A percentile compares a stretch with the other conserved stretches of the same genome.
phyloP scores from a whole-genome alignment of 257 asterid species.

The Solanum appendiculatum region DNA sequence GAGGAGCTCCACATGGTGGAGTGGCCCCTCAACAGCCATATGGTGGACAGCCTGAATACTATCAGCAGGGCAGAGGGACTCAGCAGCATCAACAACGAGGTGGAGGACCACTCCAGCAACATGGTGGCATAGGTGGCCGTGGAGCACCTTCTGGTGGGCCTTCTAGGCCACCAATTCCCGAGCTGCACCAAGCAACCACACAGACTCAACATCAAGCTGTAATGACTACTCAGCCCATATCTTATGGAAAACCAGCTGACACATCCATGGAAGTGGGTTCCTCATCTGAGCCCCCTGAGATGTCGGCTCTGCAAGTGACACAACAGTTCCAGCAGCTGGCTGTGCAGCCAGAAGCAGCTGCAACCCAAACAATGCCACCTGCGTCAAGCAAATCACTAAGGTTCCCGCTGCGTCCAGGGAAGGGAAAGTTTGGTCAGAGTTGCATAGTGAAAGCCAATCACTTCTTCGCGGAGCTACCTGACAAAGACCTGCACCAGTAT shows the following conservation, averaged over 20 bases:
- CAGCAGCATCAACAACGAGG: slow-evolving; percentile 49
- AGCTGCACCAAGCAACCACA: slow-evolving; percentile 92
- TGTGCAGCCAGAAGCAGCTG: slow-evolving; percentile 37
- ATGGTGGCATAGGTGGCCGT: slow-evolving; percentile 55
- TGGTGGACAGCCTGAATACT: slow-evolving; percentile 20
- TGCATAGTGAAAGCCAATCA: slow-evolving; percentile 92
- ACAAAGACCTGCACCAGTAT: slow-evolving; percentile 89
- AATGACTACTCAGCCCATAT: slow-evolving; percentile 24
- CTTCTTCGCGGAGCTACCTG: slow-evolving; percentile 83
- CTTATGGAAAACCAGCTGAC: slow-evolving; percentile 29
- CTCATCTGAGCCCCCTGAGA: slow-evolving; percentile 41
- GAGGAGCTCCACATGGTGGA: slow-evolving; percentile 6
- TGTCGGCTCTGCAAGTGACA: slow-evolving; percentile 14
- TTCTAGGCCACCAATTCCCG: slow-evolving; percentile 69
- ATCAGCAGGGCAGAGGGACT: slow-evolving; percentile 35
- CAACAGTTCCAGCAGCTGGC: slow-evolving; percentile 37
- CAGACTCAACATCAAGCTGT: slow-evolving; percentile 46
- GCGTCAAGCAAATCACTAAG: slow-evolving; percentile 78
- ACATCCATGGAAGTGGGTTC: slow-evolving; percentile 43
- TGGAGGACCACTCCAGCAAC: slow-evolving; percentile 42
- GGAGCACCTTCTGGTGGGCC: slow-evolving; percentile 62
- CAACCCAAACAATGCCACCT: slow-evolving; percentile 45
- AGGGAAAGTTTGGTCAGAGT: slow-evolving; percentile 56
- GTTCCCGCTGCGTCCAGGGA: slow-evolving; percentile 88
- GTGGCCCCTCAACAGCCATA: slow-evolving; percentile 2